Base-by-base conservation (phyloP, 768 basidiomycete genomes). In the Tubosaeta sp. region DNA sequence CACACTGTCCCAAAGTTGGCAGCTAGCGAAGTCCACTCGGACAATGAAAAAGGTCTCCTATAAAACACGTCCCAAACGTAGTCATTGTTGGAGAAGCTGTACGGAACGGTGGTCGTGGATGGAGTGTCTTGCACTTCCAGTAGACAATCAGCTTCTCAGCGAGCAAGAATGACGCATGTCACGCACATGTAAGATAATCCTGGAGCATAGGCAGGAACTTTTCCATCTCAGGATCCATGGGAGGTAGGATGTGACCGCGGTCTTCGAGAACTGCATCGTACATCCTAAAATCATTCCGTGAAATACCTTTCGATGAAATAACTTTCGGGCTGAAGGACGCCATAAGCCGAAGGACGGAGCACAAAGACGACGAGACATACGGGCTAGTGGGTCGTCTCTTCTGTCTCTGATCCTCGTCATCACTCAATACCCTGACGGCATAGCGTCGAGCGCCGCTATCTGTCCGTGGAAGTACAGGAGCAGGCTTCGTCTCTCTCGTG, bases 31-130 rank as follows among this genome's bases (percentile, higher is more conserved):
- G 79, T 80, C 77, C 83, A 82, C 66, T 86, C 82, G 16, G 74
- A 74, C 35, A 81, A 64, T 11, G 80, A 76, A 18, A 76, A 75
- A 0, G 84, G 83, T 21, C 82, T 75, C 55, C 85, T 86, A 58
- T 88, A 90, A 61, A 90, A 91, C 19, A 91, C 80, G 59, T 91
- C 89, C 81, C 84, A 90, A 21, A 91, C 89, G 56, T 87, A 91
- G 58, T 90, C 89, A 24, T 76, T 76, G 4, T 64, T n/a, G 50
- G 58, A 19, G 13, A 34, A 1, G 6, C 14, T 30, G 38, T 49
- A 18, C 12, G 39, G 13, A 25, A 32, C 29, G 31, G 46, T 35
- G 38, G 31, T 44, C 21, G 60, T 45, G 35, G 57, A 52, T 10
- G 55, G n/a, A 6, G 59, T 49, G 1, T 67, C 64, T 40, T 63